These are phyloP conservation scores for Nicotiana obtusifolia DNA, from an alignment of 257 asterid species.

Conservation along the genomic window DNA sequence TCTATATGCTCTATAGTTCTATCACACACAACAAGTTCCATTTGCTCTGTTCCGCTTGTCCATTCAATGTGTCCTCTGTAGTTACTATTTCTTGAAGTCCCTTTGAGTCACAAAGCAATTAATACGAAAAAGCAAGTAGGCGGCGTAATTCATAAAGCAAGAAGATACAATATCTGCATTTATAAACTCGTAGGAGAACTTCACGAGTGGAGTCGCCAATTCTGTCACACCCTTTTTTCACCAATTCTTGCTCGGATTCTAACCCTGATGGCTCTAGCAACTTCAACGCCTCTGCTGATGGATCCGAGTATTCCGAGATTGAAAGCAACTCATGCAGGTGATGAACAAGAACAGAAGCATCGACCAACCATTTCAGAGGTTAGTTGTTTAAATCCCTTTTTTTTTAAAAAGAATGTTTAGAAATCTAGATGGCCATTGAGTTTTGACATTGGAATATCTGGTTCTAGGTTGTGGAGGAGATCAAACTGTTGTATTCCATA, in stretches of 20 bases:
- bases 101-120: too few species aligned
- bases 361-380: conserved; percentile 37
- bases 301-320: conserved; percentile 4
- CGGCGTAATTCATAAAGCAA: not conserved
- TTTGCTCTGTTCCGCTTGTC: not conserved
- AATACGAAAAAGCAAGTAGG: not conserved
- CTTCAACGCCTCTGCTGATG: conserved; percentile 27
- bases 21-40: not conserved
- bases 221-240: too few species aligned
- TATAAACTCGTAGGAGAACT: not conserved
- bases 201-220: too few species aligned
- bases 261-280: conserved; percentile 26
- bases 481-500: conserved; percentile 45
- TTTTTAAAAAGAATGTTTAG: not conserved
- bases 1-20: too few species aligned
- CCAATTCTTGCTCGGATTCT: too few species aligned
- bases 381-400: not conserved
- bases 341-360: conserved; percentile 15
- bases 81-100: not conserved
- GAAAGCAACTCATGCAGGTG: conserved; percentile 3
- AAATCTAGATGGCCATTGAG: not conserved
- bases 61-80: not conserved
- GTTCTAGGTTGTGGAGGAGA: conserved; percentile 40
- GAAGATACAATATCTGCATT: not conserved
- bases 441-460: not conserved